Evolutionary conservation across 345 rosid genomes (phyloP), one percentile per base, ranked within the genome.

Genomic region (Durio zibethinus): DNA sequence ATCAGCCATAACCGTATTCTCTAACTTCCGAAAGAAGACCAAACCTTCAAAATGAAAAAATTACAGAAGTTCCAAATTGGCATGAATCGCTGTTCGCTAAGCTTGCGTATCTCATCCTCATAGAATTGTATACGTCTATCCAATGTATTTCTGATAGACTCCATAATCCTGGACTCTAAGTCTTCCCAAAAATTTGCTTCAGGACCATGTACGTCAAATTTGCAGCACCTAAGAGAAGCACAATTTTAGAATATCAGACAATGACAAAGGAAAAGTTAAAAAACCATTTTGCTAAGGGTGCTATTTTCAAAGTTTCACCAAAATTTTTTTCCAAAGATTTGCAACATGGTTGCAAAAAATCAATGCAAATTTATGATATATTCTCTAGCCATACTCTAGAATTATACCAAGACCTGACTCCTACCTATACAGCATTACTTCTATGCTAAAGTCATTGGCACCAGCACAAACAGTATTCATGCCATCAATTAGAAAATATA

Each of bases 1-100:
- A 73, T 18, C 20, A 70, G 33, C 20, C 73, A 47, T 57, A 45
- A 59, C 72, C 56, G 65, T 61, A 81, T 47, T 74, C 71, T 56
- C 27, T 27, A 60, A 27, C 23, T 71, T 76, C 70, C 45, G 74
- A 73, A 84, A 82, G 84, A 80, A 84, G 83, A 76, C 79, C 66
- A 81, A 52, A 96, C 98, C 99, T 96, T 96, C 81, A 96, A 82
- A 83, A 96, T 93, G 84, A 96, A 96, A 82, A 96, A 93, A 78
- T 96, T 93, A 80, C 98, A 93, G 82, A 96, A 96, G 88, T 87
- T 96, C 99, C 99, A 96, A 77, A 91, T 79, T 60, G 98, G 98
- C 94, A 91, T 90, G 88, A 90, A 90, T 63, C 94, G 90, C 66
- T 90, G 99, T 85, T 96, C 99, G 60, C 87, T 93, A 72, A 93